phyloP scores from a whole-genome alignment of 371 early-diverging fungal species.

The Phascolomyces articulosus region DNA sequence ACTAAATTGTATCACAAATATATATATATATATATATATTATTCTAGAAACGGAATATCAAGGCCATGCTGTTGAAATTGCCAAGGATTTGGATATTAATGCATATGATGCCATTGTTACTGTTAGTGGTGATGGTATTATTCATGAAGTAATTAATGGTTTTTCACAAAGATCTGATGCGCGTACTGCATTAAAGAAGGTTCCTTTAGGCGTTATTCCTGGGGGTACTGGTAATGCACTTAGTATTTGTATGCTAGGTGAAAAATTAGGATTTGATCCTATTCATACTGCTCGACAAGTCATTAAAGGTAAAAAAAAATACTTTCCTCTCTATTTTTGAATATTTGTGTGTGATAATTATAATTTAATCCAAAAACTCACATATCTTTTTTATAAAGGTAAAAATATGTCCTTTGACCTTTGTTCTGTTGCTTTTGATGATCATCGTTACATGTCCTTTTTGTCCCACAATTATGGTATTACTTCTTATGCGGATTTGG shows the following conservation, averaged over 20 bases:
- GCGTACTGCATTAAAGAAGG: constrained; percentile 43
- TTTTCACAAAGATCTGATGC: constrained; percentile 70
- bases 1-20: neutral
- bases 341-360: neutral
- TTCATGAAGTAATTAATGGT: constrained; percentile 83
- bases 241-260: constrained; percentile 57
- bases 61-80: constrained; percentile 72
- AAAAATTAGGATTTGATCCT: constrained; percentile 53
- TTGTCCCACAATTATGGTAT: constrained; percentile 68
- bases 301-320: constrained; percentile 50
- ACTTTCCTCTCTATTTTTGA: neutral
- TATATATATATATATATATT: too few species aligned
- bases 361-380: neutral
- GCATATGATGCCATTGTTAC: constrained; percentile 65
- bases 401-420: constrained; percentile 56
- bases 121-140: constrained; percentile 81
- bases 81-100: constrained; percentile 53
- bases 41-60: constrained; percentile 61
- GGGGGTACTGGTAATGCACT: constrained; percentile 67
- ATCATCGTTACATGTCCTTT: constrained; percentile 60
- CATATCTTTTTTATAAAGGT: too few species aligned
- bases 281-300: constrained; percentile 54
- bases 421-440: constrained; percentile 61
- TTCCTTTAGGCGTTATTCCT: constrained; percentile 71
- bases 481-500: constrained; percentile 65